Base-by-base conservation (phyloP, 169 alveolate genomes). In the Plasmodium vinckei region DNA sequence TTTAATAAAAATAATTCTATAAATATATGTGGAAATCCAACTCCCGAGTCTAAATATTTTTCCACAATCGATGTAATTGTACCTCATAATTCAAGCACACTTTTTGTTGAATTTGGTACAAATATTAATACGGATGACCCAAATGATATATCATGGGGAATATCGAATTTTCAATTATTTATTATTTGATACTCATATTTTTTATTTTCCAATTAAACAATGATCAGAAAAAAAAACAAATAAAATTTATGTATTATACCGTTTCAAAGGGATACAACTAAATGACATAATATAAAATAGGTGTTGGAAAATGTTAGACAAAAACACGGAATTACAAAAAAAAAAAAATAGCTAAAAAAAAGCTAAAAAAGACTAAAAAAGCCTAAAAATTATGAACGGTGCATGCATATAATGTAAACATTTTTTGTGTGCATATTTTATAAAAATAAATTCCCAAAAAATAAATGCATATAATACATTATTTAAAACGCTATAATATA, bases 1-100 rank as follows among this genome's bases (percentile, higher is more conserved):
- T 72, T 88, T 19, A 69, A 86, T 54, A 71, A 72, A 23, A 65
- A 67, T 60, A 73, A 61, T 15, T 72, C 92, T 15, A 64, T 92
- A 9, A 94, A 94, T 73, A 92, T 94, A 60, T 94, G 96, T 72
- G 96, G 96, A 25, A 94, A 93, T 77, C 13, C 87, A 54, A 54
- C 72, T 25, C 61, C 47, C 0, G 77, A 68, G 49, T 64, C 89
- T 5, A 79, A 79, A 65, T 79, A 65, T 56, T 65, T 47, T 46
- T 79, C 89, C 5, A 2, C 64, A 27, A 79, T 79, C 5, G 89
- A 79, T 57, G 61, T 79, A 19, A 70, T 79, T 46, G 25, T 79
- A n/a, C 89, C 89, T 17, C 89, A 79, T 46, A 79, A 47, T 27
- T 79, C 89, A 12, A 79, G 39, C 17, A 60, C 15, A 67, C 60